Base-by-base conservation (phyloP, 2,329 filamentous ascomycete species). In the Penicillium sp. region DNA sequence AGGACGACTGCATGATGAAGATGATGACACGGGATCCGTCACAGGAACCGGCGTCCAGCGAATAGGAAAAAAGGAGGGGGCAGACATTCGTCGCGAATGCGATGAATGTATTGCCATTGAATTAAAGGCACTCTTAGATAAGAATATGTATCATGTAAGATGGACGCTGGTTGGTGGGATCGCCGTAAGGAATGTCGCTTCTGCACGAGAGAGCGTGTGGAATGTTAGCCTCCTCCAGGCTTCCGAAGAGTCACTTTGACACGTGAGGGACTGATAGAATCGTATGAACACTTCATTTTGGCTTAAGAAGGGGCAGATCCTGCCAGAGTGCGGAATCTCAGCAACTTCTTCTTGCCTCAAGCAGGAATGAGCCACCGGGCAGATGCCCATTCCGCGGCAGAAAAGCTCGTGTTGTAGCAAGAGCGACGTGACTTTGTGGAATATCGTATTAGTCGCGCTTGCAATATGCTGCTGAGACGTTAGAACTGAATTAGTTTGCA, bases 41-140 rank as follows among this genome's bases (percentile, higher is more conserved):
- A 58, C 28, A 58, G 43, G 47, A 46, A 51, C 40, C 33, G 52
- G 43, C 23, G 52, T 58, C 45, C 51, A 46, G 42, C 56, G 47
- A 59, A 55, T 51, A 26, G 43, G 47, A 26, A 48, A 46, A 55
- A 52, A 52, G 24, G 47, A 52, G 56, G 48, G 48, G 56, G 52
- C 56, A 42, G 47, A 40, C 52, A 59, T 59, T 52, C 47, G 42
- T 48, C 24, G 28, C 51, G 52, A 28, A 47, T 35, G 28, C 35
- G 23, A 38, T 42, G 47, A 49, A 26, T 28, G 24, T 21, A 21
- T 24, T 28, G 48, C 18, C 52, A 55, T 49, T 55, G 33, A n/a
- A 38, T 46, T 47, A 33, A 49, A 49, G n/a, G 18, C 18, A 12
- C 20, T 46, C 47, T 52, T 42, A 38, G 30, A 24, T 42, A 59